phyloP scores from a whole-genome alignment of 208 protist species.

The Wallacemonas collosoma region DNA sequence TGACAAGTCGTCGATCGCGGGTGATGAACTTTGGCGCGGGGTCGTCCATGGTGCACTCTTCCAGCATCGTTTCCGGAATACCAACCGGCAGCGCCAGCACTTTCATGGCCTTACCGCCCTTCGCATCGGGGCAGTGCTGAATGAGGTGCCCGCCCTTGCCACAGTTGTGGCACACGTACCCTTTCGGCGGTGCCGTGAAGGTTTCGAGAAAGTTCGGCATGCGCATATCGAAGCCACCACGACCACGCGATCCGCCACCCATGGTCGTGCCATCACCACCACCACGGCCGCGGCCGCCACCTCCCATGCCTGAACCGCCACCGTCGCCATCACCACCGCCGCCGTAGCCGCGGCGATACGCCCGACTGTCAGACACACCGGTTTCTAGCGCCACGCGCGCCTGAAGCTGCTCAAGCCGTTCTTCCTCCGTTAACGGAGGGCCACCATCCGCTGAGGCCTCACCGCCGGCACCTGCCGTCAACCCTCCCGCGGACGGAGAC shows the following conservation, averaged over 20 bases:
- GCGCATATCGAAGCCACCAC: constrained; percentile 12
- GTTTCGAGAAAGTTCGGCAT: constrained; percentile 43
- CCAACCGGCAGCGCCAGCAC: constrained; percentile 77
- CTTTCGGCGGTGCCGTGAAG: constrained; percentile 68
- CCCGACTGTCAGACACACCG: constrained; percentile 44
- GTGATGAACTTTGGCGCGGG: constrained; percentile 89
- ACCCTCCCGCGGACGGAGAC: not conserved
- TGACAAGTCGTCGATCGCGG: constrained; percentile 75
- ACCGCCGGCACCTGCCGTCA: constrained; percentile 10
- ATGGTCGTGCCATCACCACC: constrained; percentile 11
- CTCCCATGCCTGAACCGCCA: constrained; percentile 10
- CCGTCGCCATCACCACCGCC: constrained; percentile 18
- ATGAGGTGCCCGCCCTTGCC: constrained; percentile 85
- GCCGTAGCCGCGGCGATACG: constrained; percentile 28
- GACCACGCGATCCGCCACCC: constrained; percentile 20
- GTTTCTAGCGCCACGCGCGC: constrained; percentile 73
- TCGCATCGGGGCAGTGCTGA: constrained; percentile 76
- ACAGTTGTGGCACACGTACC: constrained; percentile 91
- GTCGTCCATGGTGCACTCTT: constrained; percentile 88
- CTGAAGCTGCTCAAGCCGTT: constrained; percentile 78
- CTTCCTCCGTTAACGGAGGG: constrained; percentile 69
- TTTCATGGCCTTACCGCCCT: constrained; percentile 53
- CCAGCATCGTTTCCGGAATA: constrained; percentile 87
- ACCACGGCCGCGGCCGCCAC: constrained; percentile 19
- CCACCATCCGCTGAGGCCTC: constrained; percentile 8